phyloP scores from a whole-genome alignment of 176 grass and related monocot species.

The Carex cristatella region DNA sequence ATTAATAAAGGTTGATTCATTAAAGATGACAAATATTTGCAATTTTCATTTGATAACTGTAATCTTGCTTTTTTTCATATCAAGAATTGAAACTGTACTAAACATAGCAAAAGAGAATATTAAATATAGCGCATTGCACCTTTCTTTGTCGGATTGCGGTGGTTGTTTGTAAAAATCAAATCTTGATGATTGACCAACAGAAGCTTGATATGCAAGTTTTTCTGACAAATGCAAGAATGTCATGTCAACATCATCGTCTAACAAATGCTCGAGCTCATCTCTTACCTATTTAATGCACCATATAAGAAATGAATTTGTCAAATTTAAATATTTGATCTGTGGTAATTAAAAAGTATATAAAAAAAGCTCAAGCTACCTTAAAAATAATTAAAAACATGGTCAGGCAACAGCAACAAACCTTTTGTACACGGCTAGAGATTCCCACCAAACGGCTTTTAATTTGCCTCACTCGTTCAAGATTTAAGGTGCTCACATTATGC shows the following conservation, averaged over 20 bases:
- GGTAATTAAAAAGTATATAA: neutral
- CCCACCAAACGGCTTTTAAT: slow-evolving; percentile 71
- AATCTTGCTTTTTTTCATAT: neutral
- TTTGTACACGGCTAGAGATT: slow-evolving; percentile 58
- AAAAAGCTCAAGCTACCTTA: neutral
- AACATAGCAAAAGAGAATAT: neutral
- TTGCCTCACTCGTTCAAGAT: slow-evolving; percentile 69
- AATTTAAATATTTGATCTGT: neutral
- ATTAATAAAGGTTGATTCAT: neutral
- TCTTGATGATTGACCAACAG: slow-evolving; percentile 15
- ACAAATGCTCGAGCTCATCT: slow-evolving; percentile 67
- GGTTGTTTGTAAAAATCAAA: slow-evolving; percentile 8
- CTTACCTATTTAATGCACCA: slow-evolving; percentile 36
- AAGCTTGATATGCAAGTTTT: slow-evolving; percentile 38
- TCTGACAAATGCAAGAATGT: slow-evolving; percentile 57
- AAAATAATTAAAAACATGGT: neutral
- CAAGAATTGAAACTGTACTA: neutral
- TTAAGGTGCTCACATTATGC: slow-evolving; percentile 70
- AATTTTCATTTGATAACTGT: neutral
- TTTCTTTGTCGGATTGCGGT: slow-evolving; percentile 24
- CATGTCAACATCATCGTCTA: slow-evolving; percentile 71
- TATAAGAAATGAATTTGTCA: neutral
- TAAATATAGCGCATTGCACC: slow-evolving; percentile 5
- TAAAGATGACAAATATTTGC: neutral
- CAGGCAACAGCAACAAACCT: slow-evolving; percentile 25